Evolutionary conservation across 192 early-diverging fungal genomes (phyloP).

Genomic region (Phlyctochytrium planicorne): DNA sequence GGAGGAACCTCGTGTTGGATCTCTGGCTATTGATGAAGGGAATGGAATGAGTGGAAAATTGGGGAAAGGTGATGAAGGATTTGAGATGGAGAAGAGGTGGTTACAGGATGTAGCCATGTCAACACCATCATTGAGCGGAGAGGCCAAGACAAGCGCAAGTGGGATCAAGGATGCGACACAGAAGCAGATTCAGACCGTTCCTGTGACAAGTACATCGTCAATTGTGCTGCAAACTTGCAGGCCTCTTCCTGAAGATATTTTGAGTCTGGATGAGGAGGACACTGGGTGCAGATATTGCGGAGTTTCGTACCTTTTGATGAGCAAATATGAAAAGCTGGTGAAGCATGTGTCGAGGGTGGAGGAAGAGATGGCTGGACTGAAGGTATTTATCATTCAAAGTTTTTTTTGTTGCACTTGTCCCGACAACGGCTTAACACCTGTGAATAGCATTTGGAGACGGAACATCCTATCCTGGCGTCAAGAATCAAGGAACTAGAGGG

Average conservation of each 20-base stretch:
- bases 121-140: too few species aligned
- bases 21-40: too few species aligned
- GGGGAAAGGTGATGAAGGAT: too few species aligned
- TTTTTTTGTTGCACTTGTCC: too few species aligned
- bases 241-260: conserved; percentile 51
- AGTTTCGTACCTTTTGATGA: conserved; percentile 54
- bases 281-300: conserved; percentile 61
- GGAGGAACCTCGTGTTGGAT: too few species aligned
- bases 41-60: too few species aligned
- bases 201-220: conserved; percentile 17
- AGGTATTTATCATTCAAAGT: conserved; percentile 28
- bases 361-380: conserved; percentile 33
- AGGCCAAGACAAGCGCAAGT: too few species aligned
- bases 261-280: conserved; percentile 40
- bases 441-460: conserved; percentile 15
- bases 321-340: conserved; percentile 50
- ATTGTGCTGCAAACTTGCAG: conserved; percentile 22
- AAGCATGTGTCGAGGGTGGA: conserved; percentile 42
- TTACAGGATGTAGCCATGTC: too few species aligned
- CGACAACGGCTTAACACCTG: too few species aligned
- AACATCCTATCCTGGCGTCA: conserved; percentile 18
- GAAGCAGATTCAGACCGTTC: too few species aligned
- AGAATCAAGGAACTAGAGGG: conserved; percentile 18
- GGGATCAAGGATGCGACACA: too few species aligned
- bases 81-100: too few species aligned